Evolutionary conservation across 768 basidiomycete species (phyloP), one percentile per base, ranked within the genome.

Genomic region (Kwoniella dejecticola): DNA sequence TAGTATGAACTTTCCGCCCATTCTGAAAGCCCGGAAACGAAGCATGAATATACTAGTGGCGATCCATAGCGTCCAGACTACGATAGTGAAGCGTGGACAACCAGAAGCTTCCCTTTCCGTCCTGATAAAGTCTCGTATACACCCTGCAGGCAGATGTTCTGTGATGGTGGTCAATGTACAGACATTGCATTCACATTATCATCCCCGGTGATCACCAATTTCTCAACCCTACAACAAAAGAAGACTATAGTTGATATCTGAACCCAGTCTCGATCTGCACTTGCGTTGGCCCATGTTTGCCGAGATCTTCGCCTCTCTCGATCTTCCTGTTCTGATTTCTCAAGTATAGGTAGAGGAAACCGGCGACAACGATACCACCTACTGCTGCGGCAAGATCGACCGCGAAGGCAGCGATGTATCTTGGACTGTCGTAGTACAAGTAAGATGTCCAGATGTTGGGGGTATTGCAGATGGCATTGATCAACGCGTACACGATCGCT

Each of bases 391-490:
- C 75, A 30, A 76, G 68, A 58, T 78, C 71, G 52, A 75, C 73
- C 15, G 54, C 41, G 53, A 76, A 78, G 23, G 77, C 77, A 13
- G 63, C 40, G 58, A 76, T 49, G 64, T 75, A 77, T 24, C 75
- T 68, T 5, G 76, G 77, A 2, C 61, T 47, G 57, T 63, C 60
- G 36, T 52, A 64, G 71, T 79, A 77, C n/a, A 77, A 67, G 69
- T 76, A 79, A 6, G 67, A 63, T 11, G 74, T 75, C 72, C 72
- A 74, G 52, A 75, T 70, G 56, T 75, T 75, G 26, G 72, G 74
- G 7, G 69, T 70, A 31, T 62, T 69, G 52, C 66, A 68, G 38
- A 70, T 23, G n/a, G 70, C 55, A 68, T 77, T 77, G 74, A 77
- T 72, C 21, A 76, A 31, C 5, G 71, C 65, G 52, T 72, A 66